Evolutionary conservation across 2,329 filamentous ascomycete genomes (phyloP).

Genomic region (Cercospora beticola): DNA sequence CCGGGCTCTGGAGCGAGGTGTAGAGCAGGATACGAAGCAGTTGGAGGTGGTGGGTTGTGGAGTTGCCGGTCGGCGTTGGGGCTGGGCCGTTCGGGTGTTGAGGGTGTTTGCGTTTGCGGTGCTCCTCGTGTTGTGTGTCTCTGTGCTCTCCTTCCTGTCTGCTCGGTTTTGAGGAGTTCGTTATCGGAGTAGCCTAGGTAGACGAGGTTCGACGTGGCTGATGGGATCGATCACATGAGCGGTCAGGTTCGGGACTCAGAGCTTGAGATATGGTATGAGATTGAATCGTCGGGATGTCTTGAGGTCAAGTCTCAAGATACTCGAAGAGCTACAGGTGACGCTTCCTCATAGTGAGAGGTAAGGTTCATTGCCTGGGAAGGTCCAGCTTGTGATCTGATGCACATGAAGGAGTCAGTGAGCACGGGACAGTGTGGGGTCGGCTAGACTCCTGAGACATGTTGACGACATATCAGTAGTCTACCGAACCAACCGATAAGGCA

Average conservation of each 20-base stretch:
- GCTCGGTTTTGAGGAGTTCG: background rate
- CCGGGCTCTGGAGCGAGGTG: background rate
- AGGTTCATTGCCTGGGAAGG: background rate
- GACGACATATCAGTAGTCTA: background rate
- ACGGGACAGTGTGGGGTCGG: background rate
- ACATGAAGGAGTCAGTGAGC: background rate
- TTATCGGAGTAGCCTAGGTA: background rate
- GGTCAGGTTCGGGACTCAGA: background rate
- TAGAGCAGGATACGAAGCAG: background rate
- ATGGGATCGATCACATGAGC: background rate
- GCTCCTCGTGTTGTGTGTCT: background rate
- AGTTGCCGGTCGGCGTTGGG: background rate
- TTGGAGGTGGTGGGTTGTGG: background rate
- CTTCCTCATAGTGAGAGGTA: background rate
- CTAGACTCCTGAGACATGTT: background rate
- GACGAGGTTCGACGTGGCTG: background rate
- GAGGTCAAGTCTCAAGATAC: background rate
- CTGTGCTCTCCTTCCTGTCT: background rate
- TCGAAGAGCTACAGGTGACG: background rate
- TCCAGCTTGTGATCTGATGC: background rate
- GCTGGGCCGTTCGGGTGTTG: background rate
- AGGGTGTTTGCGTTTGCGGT: background rate
- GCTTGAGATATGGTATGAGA: background rate
- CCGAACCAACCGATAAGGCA: background rate
- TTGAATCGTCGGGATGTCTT: background rate